These are phyloP conservation scores for Amanita molliuscula DNA, from an alignment of 768 basidiomycete species.

Conservation along the genomic window DNA sequence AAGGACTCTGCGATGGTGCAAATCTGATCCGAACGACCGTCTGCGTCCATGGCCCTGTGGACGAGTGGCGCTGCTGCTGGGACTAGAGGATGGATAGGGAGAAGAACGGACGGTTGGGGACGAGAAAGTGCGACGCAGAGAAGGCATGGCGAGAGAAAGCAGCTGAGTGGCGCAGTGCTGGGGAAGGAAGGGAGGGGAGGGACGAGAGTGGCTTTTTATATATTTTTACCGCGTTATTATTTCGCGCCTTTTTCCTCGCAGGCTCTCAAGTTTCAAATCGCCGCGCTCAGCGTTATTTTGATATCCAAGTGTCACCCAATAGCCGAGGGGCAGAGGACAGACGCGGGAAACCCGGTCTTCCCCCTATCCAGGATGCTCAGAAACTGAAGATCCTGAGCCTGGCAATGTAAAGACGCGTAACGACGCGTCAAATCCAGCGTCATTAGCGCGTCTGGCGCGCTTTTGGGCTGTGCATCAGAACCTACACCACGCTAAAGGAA, in stretches of 20 bases:
- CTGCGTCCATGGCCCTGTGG: slow-evolving; percentile 32
- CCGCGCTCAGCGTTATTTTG: background rate
- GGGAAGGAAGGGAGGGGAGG: slow-evolving; percentile 18
- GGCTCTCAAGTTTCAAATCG: background rate
- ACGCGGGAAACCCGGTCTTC: background rate
- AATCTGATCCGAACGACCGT: slow-evolving; percentile 63
- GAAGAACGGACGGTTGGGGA: slow-evolving; percentile 59
- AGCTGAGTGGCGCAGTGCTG: slow-evolving; percentile 45
- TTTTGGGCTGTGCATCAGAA: background rate
- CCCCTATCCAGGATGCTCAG: background rate
- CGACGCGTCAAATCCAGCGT: slow-evolving; percentile 20
- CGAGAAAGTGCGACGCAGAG: slow-evolving; percentile 71
- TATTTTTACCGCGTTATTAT: slow-evolving; percentile 1
- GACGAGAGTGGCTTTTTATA: slow-evolving; percentile 14
- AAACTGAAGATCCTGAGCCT: background rate
- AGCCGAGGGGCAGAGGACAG: no score
- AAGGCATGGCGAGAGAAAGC: slow-evolving; percentile 44
- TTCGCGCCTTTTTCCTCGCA: slow-evolving; percentile 4
- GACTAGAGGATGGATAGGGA: slow-evolving; percentile 47
- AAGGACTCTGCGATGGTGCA: slow-evolving; percentile 54
- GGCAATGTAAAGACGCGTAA: slow-evolving; percentile 33
- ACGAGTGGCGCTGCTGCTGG: slow-evolving; percentile 9
- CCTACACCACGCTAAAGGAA: background rate
- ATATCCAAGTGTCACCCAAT: background rate
- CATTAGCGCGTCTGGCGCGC: slow-evolving; percentile 11